These are phyloP conservation scores for Dendrocalamus latiflorus DNA, from an alignment of 202 grass and related monocot species.

Conservation along the genomic window DNA sequence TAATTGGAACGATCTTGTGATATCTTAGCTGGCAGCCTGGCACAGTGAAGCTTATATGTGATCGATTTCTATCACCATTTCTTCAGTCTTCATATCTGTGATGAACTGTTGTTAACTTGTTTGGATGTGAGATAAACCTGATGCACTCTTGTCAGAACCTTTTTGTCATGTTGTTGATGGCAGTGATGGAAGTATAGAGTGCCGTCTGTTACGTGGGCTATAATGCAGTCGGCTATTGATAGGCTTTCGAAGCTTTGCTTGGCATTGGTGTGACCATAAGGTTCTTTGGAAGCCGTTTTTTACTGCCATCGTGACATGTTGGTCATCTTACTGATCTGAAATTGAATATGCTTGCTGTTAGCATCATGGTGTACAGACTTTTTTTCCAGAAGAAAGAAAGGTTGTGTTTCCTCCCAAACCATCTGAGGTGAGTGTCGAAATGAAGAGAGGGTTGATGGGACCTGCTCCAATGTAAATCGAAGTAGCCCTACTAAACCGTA, in stretches of 20 bases:
- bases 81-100: not conserved
- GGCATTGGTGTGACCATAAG: not conserved
- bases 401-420: not conserved
- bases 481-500: not conserved
- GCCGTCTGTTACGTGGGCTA: not conserved
- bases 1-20: conserved; percentile 16
- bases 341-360: not conserved
- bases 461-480: not conserved
- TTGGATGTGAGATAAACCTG: not conserved
- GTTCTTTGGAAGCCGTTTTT: not conserved
- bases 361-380: not conserved
- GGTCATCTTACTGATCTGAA: not conserved
- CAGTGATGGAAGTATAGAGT: not conserved
- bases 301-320: not conserved
- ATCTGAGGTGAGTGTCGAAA: too few species aligned
- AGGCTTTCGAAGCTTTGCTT: not conserved
- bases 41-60: not conserved
- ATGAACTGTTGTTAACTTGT: not conserved
- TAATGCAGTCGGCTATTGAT: not conserved
- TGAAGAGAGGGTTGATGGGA: not conserved
- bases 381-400: too few species aligned
- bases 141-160: not conserved
- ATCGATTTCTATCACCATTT: not conserved
- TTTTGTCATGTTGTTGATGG: not conserved
- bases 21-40: conserved; percentile 5